A percentile compares a stretch with the other conserved stretches of the same genome.
phyloP scores from a whole-genome alignment of 805 yeast genomes.

The Candida ficus region DNA sequence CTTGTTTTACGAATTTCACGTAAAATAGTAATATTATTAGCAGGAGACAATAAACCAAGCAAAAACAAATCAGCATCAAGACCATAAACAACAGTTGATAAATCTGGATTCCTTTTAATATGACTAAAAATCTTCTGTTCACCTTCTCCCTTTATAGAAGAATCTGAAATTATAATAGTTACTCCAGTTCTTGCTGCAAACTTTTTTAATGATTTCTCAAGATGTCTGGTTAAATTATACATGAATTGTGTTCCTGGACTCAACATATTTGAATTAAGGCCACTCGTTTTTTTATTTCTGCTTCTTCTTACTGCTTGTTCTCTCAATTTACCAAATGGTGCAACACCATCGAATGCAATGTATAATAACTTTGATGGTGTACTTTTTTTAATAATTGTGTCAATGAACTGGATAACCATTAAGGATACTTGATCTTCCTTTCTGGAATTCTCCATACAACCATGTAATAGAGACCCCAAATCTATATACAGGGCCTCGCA shows the following conservation, averaged over 20 bases:
- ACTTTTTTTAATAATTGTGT: conserved; percentile 27
- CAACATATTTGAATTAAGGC: conserved; percentile 80
- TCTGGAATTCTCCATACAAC: conserved; percentile 66
- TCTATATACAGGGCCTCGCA: conserved; percentile 89
- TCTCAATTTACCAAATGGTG: conserved; percentile 94
- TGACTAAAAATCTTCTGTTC: conserved; percentile 93
- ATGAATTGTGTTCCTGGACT: conserved; percentile 96
- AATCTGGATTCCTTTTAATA: conserved; percentile 65
- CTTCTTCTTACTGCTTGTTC: conserved; percentile 91
- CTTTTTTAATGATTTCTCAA: conserved; percentile 71
- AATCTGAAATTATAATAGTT: conserved; percentile 73
- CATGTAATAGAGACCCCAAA: conserved; percentile 89
- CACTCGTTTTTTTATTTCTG: conserved; percentile 74
- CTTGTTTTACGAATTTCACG: conserved; percentile 53
- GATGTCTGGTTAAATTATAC: conserved; percentile 68
- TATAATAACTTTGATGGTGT: conserved; percentile 72
- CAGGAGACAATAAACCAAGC: conserved; percentile 80
- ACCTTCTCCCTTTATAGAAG: conserved; percentile 95
- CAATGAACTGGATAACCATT: no score
- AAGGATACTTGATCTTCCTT: conserved; percentile 71
- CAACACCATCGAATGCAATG: conserved; percentile 97
- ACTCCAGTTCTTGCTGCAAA: conserved; percentile 70
- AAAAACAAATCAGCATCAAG: conserved; percentile 92
- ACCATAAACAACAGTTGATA: conserved; percentile 85
- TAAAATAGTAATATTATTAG: conserved; percentile 76